phyloP scores from a whole-genome alignment of 768 basidiomycete genomes.

The Paxillus ammoniavirescens region DNA sequence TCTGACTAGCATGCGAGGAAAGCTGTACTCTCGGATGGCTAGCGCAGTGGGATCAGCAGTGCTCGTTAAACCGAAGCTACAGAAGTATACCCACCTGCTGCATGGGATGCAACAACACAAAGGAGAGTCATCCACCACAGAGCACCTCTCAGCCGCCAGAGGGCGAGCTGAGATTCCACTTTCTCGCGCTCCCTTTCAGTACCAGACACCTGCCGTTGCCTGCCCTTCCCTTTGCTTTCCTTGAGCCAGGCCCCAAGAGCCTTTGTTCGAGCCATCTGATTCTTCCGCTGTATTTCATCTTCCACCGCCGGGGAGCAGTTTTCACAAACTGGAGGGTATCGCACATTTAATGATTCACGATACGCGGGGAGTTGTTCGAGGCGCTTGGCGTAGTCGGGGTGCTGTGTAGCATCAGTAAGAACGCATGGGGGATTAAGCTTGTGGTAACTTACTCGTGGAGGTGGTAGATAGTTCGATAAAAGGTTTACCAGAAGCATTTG shows the following conservation, averaged over 20 bases:
- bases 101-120: slow-evolving; percentile 40
- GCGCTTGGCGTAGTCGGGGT: slow-evolving; percentile 66
- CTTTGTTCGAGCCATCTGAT: slow-evolving; percentile 77
- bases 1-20: slow-evolving; percentile 16
- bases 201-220: slow-evolving; percentile 46
- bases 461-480: slow-evolving; percentile 84
- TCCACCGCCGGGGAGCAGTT: slow-evolving; percentile 77
- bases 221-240: slow-evolving; percentile 63
- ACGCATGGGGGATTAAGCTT: not conserved
- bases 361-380: slow-evolving; percentile 69
- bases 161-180: slow-evolving; percentile 47
- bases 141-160: slow-evolving; percentile 70
- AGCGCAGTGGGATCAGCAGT: slow-evolving; percentile 2
- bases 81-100: slow-evolving; percentile 40
- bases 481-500: slow-evolving; percentile 85
- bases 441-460: slow-evolving; percentile 55
- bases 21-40: slow-evolving; percentile 23
- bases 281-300: slow-evolving; percentile 73
- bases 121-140: slow-evolving; percentile 59
- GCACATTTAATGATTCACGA: slow-evolving; percentile 66
- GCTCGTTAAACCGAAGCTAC: not conserved
- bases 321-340: slow-evolving; percentile 87
- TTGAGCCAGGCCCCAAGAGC: slow-evolving; percentile 73
- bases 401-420: slow-evolving; percentile 41
- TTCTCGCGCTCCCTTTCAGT: slow-evolving; percentile 41